phyloP scores from a whole-genome alignment of 495 filamentous ascomycete genomes.

The Penicillium diatomitis region DNA sequence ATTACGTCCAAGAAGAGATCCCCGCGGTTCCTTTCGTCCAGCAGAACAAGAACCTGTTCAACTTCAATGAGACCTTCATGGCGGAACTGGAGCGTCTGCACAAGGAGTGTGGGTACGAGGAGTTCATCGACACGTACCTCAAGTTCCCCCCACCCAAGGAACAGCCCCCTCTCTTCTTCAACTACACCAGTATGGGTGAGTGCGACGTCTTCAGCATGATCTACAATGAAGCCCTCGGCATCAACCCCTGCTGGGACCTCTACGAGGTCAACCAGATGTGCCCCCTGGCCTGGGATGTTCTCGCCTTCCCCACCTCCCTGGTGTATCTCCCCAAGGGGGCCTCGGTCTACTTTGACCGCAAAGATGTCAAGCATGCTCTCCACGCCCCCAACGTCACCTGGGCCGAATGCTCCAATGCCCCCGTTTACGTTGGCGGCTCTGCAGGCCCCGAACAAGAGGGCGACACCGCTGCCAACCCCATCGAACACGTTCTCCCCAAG shows the following conservation, averaged over 20 bases:
- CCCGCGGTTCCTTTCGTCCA: conserved; percentile 40
- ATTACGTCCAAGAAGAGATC: conserved; percentile 31
- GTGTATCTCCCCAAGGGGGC: conserved; percentile 32
- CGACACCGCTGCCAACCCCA: conserved; percentile 33
- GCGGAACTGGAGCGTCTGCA: conserved; percentile 38
- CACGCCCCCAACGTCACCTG: conserved; percentile 43
- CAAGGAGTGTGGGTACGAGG: conserved; percentile 46
- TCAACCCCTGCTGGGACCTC: conserved; percentile 55
- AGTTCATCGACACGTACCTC: conserved; percentile 47
- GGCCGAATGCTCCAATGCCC: conserved; percentile 29
- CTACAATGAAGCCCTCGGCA: conserved; percentile 32
- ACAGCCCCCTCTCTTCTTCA: conserved; percentile 29
- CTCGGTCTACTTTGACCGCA: conserved; percentile 47
- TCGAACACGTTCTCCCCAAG: conserved; percentile 44
- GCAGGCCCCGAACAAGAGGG: conserved; percentile 28
- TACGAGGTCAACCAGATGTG: conserved; percentile 45
- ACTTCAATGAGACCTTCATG: conserved; percentile 47
- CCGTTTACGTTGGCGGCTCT: conserved; percentile 37
- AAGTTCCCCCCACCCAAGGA: conserved; percentile 42
- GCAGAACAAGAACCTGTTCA: conserved; percentile 45
- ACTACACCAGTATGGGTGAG: conserved; percentile 19
- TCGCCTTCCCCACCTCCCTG: conserved; percentile 36
- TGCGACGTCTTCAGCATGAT: conserved; percentile 47
- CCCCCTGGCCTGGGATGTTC: conserved; percentile 37
- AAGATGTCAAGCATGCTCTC: conserved; percentile 49